Percentiles rank a stretch among this genome's conserved stretches.
phyloP scores from a whole-genome alignment of 768 basidiomycete species.

The Ramaria sp. region DNA sequence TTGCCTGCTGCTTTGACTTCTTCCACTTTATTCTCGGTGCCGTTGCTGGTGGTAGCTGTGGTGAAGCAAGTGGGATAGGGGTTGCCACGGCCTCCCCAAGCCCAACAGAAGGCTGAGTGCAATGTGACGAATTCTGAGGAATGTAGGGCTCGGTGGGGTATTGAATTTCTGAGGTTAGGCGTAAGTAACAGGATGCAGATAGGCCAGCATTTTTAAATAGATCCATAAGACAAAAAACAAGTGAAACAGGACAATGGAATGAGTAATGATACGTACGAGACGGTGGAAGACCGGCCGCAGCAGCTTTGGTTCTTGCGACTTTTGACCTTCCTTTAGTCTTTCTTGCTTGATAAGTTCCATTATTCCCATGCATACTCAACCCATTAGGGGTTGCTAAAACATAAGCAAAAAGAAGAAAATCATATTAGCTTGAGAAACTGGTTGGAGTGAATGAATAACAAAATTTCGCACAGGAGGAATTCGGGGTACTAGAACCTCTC shows the following conservation, averaged over 20 bases:
- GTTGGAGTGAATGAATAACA: too few relatives aligned
- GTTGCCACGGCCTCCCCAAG: background rate
- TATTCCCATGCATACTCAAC: background rate
- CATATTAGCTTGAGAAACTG: background rate
- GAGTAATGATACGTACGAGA: background rate
- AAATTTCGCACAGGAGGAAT: background rate
- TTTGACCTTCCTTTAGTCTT: background rate
- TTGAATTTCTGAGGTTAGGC: background rate
- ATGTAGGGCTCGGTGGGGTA: constrained; percentile 2
- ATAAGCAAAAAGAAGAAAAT: background rate
- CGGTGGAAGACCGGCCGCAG: background rate
- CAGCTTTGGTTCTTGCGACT: background rate
- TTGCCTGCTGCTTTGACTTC: background rate
- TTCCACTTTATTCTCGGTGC: background rate
- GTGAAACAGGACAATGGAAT: too few relatives aligned
- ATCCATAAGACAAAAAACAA: too few relatives aligned
- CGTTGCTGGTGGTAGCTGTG: background rate
- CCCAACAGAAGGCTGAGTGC: constrained; percentile 1
- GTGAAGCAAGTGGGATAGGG: background rate
- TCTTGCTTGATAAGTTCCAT: background rate
- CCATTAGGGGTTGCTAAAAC: background rate
- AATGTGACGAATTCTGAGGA: background rate
- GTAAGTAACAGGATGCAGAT: too few relatives aligned
- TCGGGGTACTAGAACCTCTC: background rate
- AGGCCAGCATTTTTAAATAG: too few relatives aligned